A percentile compares a stretch with the other conserved stretches of the same genome.
phyloP scores from a whole-genome alignment of 805 yeast genomes.

The Barnettozyma salicaria region DNA sequence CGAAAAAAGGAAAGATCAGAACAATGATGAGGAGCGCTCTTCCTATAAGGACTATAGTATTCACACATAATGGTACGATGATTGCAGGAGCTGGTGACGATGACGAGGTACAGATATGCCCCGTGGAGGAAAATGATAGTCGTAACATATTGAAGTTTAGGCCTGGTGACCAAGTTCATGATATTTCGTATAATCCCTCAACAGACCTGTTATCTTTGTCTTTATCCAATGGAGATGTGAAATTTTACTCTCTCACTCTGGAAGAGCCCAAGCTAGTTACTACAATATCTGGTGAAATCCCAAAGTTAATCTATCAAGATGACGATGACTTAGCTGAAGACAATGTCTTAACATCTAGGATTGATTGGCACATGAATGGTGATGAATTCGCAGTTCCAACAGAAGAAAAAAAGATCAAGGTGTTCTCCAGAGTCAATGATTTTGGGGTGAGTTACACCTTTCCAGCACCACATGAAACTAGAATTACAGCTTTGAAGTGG shows the following conservation, averaged over 20 bases:
- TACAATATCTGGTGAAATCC: constrained; percentile 36
- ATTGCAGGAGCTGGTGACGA: constrained; percentile 64
- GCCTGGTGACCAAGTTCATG: constrained; percentile 49
- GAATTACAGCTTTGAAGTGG: constrained; percentile 38
- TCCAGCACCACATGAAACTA: constrained; percentile 24
- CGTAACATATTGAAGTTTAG: constrained; percentile 26
- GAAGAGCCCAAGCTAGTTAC: constrained; percentile 48
- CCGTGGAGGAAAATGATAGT: constrained; percentile 27
- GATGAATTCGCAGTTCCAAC: constrained; percentile 64
- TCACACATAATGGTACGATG: constrained; percentile 57
- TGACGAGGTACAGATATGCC: constrained; percentile 46
- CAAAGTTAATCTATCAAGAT: constrained; percentile 36
- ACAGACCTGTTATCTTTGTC: constrained; percentile 55
- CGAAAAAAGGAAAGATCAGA: constrained; percentile 6
- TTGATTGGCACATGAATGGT: constrained; percentile 71
- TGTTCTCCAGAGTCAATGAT: constrained; percentile 27
- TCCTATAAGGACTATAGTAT: constrained; percentile 44
- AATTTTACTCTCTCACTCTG: constrained; percentile 45
- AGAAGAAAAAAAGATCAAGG: constrained; percentile 39
- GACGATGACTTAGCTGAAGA: constrained; percentile 31
- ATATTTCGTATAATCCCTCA: constrained; percentile 48
- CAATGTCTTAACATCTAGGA: constrained; percentile 44
- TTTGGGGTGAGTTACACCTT: constrained; percentile 16
- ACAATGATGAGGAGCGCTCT: constrained; percentile 23
- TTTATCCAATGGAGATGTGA: constrained; percentile 52